Base-by-base conservation (phyloP, 2,329 filamentous ascomycete species). In the Xylariaceae sp. region DNA sequence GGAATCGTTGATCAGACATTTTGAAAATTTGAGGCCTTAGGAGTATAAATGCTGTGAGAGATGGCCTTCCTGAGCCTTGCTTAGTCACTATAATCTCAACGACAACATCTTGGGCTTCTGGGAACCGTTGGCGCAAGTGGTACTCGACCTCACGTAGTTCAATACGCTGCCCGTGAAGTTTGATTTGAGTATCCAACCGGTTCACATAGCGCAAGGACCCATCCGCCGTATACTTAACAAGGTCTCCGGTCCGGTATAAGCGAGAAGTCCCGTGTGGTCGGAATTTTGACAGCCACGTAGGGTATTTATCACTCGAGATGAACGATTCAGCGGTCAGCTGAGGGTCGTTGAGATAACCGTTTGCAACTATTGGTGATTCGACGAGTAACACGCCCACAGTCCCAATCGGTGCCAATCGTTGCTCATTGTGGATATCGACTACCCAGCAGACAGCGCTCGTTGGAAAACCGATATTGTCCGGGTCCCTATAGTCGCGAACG, bases 151-250 rank as follows among this genome's bases (percentile, higher is more conserved):
- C 74, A 15, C 69, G 73, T 49, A 74, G 63, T 65, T 73, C 80
- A 56, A 76, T 67, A 55, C 75, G 59, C 49, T 70, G 78, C 41
- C 80, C 80, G 30, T 73, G 71, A 22, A 80, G 65, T 60, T 80
- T 80, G 40, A 78, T 68, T 59, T 78, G 76, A 1, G 70, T 71
- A 57, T 77, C 76, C 50, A 72, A 73, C 39, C 77, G 68, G 44
- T 75, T 74, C 43, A 74, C 51, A 46, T 67, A 71, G 2, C 64
- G 47, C n/a, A 73, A 56, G 37, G 47, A 41, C 12, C 67, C 64
- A 63, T 86, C 79, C 1, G 57, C 47, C 19, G 62, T 53, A 19
- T 70, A 70, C 18, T 30, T n/a, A 6, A 56, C 57, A 5, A 58
- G 42, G 42, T 62, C 60, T 3, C 60, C 58, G 1, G 60, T 60